phyloP scores from a whole-genome alignment of 768 basidiomycete genomes.

The Inosperma sp. region DNA sequence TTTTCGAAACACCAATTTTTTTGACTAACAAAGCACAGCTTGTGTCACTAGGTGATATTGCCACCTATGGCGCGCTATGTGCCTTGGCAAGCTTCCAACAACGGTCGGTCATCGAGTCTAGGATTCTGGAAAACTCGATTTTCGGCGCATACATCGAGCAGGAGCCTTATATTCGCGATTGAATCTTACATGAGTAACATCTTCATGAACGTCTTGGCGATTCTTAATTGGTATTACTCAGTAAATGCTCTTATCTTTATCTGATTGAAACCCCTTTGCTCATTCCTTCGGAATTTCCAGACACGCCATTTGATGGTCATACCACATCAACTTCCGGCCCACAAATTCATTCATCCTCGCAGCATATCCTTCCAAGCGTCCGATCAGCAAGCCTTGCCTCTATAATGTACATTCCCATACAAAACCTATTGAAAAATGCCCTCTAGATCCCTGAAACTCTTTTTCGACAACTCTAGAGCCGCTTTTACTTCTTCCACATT shows the following conservation, averaged over 20 bases:
- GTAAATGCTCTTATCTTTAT: slow-evolving; percentile 36
- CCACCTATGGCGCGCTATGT: slow-evolving; percentile 80
- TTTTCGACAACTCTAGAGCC: neutral
- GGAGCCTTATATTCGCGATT: slow-evolving; percentile 75
- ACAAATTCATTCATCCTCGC: too few species aligned
- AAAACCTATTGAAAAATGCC: too few species aligned
- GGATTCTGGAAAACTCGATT: slow-evolving; percentile 60
- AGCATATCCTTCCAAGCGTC: too few species aligned
- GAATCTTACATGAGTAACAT: slow-evolving; percentile 83
- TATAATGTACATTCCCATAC: too few species aligned
- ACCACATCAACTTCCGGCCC: too few species aligned
- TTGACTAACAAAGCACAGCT: slow-evolving; percentile 41
- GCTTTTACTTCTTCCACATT: slow-evolving; percentile 8
- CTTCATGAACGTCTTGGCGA: slow-evolving; percentile 77
- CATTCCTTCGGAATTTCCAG: slow-evolving; percentile 36
- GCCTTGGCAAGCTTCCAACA: slow-evolving; percentile 75
- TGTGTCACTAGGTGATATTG: slow-evolving; percentile 77
- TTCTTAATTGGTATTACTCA: slow-evolving; percentile 68
- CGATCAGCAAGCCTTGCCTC: too few species aligned
- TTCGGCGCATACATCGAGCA: slow-evolving; percentile 80
- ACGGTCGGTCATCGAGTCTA: slow-evolving; percentile 63
- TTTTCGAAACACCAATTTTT: neutral
- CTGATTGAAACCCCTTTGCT: neutral
- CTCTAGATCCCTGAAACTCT: neutral
- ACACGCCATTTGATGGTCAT: slow-evolving; percentile 73